A percentile compares a stretch with the other conserved stretches of the same genome.
Conservation (phyloP, 208 protist species). For the Leishmania arabica region DNA sequence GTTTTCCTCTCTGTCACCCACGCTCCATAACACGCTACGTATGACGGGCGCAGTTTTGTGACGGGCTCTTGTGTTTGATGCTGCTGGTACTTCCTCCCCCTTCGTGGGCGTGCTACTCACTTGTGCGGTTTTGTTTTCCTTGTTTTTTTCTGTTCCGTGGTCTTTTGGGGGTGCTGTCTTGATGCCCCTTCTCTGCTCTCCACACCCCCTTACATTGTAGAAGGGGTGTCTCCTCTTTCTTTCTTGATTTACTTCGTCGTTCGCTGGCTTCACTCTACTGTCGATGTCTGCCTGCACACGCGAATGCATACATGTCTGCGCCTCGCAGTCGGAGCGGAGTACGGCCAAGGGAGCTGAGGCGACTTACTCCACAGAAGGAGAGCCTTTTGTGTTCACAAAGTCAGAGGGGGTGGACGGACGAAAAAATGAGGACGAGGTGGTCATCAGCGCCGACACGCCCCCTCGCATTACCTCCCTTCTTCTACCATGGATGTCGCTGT, state of each 20-base stretch:
- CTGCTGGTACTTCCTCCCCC: too few relatives aligned
- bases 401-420: too few relatives aligned
- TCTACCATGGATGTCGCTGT: not conserved
- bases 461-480: not conserved
- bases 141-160: too few relatives aligned
- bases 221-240: not conserved
- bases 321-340: not conserved
- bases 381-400: not conserved
- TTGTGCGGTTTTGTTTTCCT: too few relatives aligned
- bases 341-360: not conserved
- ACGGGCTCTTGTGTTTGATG: too few relatives aligned
- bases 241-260: conserved; percentile 3
- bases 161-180: too few relatives aligned
- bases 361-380: not conserved
- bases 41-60: too few relatives aligned
- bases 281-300: not conserved
- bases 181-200: too few relatives aligned
- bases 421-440: not conserved
- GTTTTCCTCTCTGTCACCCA: too few relatives aligned
- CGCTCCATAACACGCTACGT: too few relatives aligned
- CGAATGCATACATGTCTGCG: not conserved
- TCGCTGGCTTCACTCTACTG: not conserved
- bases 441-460: not conserved
- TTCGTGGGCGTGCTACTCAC: too few relatives aligned
- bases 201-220: not conserved